A percentile compares a stretch with the other conserved stretches of the same genome.
Conservation (phyloP, 805 yeast species). For the Zygoascus tannicola region DNA sequence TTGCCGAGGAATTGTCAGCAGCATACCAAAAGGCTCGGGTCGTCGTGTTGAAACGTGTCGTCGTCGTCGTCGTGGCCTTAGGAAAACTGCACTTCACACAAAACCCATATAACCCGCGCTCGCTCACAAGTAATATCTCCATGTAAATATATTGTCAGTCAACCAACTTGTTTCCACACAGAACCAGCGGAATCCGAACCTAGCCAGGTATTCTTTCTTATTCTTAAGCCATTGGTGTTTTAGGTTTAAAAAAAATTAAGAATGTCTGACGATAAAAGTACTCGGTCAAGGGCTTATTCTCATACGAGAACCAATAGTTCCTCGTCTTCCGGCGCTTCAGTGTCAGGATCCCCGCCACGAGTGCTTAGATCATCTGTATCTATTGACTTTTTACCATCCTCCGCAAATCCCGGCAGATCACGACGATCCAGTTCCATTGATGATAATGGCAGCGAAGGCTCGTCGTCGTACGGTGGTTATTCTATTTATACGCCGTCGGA, state of each 20-base stretch:
- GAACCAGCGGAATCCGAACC: too few relatives aligned
- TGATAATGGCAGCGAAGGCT: conserved; percentile 6
- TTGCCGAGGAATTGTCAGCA: neutral
- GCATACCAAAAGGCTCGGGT: neutral
- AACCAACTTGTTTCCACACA: too few relatives aligned
- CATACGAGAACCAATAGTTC: conserved; percentile 15
- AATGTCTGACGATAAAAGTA: neutral
- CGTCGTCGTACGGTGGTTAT: conserved; percentile 2
- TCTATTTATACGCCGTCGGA: conserved; percentile 17
- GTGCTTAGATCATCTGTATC: neutral
- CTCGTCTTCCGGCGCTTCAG: neutral
- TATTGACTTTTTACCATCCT: neutral
- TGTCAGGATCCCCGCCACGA: neutral
- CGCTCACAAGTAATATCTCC: too few relatives aligned
- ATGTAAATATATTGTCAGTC: too few relatives aligned
- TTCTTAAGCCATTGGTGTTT: too few relatives aligned
- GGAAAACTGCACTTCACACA: too few relatives aligned
- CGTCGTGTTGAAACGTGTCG: neutral
- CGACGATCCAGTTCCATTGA: neutral
- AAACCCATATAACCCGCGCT: too few relatives aligned
- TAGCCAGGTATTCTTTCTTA: too few relatives aligned
- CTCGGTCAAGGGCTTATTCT: conserved; percentile 14
- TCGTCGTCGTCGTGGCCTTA: too few relatives aligned
- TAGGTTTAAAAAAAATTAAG: too few relatives aligned
- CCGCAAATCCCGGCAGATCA: neutral